These are phyloP conservation scores for Ramalina intermedia DNA, from an alignment of 495 filamentous ascomycete genomes.

Conservation along the genomic window DNA sequence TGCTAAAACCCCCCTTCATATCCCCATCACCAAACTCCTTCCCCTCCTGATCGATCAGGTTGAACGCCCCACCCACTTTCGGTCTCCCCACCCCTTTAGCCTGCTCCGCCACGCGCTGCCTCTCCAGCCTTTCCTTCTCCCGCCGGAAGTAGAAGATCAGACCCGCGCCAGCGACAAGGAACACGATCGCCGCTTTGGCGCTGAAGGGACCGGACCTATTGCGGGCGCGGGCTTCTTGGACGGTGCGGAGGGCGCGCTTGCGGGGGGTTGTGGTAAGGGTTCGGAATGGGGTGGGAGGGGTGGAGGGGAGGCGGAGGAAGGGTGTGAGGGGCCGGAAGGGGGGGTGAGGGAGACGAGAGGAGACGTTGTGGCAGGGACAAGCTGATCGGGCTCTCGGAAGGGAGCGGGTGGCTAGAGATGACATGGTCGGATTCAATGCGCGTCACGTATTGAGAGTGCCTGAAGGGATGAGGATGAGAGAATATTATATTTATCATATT, in stretches of 20 bases:
- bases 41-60: constrained; percentile 69
- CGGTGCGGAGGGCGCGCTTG: constrained; percentile 7
- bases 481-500: too few species aligned
- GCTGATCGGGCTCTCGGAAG: background rate
- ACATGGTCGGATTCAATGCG: too few species aligned
- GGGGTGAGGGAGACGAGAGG: background rate
- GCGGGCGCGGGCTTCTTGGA: background rate
- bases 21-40: constrained; percentile 58
- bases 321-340: constrained; percentile 3
- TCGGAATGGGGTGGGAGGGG: constrained; percentile 4
- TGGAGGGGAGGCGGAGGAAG: constrained; percentile 2
- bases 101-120: constrained; percentile 74
- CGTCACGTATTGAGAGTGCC: too few species aligned
- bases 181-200: constrained; percentile 73
- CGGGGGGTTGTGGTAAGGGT: constrained; percentile 16
- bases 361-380: background rate
- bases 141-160: constrained; percentile 79
- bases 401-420: background rate
- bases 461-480: too few species aligned
- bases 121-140: constrained; percentile 79
- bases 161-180: constrained; percentile 60
- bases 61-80: constrained; percentile 80
- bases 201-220: constrained; percentile 56
- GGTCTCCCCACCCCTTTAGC: constrained; percentile 84
- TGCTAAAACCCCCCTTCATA: constrained; percentile 70